Conservation (phyloP, 148 eudicot species). For the Bassia scoparia region DNA sequence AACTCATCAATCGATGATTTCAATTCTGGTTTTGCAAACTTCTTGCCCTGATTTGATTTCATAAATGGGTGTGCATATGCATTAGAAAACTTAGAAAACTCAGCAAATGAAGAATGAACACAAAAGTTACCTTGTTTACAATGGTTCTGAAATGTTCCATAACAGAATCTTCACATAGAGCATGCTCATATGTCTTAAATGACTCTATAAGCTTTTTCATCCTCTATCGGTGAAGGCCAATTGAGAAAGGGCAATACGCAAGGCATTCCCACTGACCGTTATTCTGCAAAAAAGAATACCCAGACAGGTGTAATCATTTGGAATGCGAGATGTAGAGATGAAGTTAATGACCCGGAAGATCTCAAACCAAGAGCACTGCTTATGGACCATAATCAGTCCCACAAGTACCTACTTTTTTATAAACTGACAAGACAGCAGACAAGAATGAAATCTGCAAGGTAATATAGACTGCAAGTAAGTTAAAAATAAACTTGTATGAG, state of each 20-base stretch:
- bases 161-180: conserved; percentile 71
- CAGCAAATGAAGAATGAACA: neutral
- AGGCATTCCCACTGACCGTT: conserved; percentile 74
- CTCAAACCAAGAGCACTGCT: conserved; percentile 42
- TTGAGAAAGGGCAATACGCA: conserved; percentile 98
- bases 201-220: conserved; percentile 86
- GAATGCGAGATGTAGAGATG: neutral
- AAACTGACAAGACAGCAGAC: neutral
- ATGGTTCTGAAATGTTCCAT: conserved; percentile 86
- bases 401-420: neutral
- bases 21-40: conserved; percentile 48
- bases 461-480: neutral
- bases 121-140: conserved; percentile 62
- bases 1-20: conserved; percentile 83
- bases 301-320: neutral
- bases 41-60: conserved; percentile 50
- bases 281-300: conserved; percentile 55
- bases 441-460: neutral
- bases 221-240: conserved; percentile 92
- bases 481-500: neutral
- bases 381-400: conserved; percentile 11
- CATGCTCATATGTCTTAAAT: conserved; percentile 83
- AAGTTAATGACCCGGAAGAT: neutral
- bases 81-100: conserved; percentile 1
- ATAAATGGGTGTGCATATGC: neutral